Evolutionary conservation across 2,329 filamentous ascomycete genomes (phyloP), one percentile per base, ranked within the genome.

Genomic region (Colletotrichum aenigma): DNA sequence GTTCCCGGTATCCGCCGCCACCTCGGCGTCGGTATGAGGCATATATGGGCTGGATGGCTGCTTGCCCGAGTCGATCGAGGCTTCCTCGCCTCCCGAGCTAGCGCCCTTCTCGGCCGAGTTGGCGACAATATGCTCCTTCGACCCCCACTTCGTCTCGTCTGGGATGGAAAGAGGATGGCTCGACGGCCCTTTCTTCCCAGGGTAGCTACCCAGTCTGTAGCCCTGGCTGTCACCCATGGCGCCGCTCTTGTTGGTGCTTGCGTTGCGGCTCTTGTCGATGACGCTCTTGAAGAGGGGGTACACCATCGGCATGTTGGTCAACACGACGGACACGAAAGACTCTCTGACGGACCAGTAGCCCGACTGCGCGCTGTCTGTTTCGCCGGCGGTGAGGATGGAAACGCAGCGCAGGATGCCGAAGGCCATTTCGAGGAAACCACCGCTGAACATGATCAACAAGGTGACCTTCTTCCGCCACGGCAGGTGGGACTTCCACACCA

Each of bases 281-380:
- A 77, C 72, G 2, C 38, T 75, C 66, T 76, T 78, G 71, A 82
- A 79, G 6, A 84, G 79, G 12, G 84, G 83, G 64, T 86, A 85
- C 8, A 86, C 78, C 81, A 86, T 84, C 4, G 85, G 85, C 77
- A 85, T 79, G 71, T 86, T 86, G 16, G 84, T 84, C 55, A 86
- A 77, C 30, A 85, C 82, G 16, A 85, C 79, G 7, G 84, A 84
- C 66, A 86, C 84, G 75, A 86, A 86, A 1, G 83, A 84, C 76
- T 86, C 85, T 34, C 85, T 81, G 70, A 85, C 81, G 34, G 85
- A 84, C 85, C 85, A 86, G 76, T 82, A 83, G 4, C 82, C 82
- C 2, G 81, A 83, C 70, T 82, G 81, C 7, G 82, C 79, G 0
- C 81, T 78, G 32, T 83, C 82, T n/a, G 64, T 76, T 36, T 84